Evolutionary conservation across 2,329 filamentous ascomycete genomes (phyloP), one percentile per base, ranked within the genome.

Genomic region (Venturia pyrina): DNA sequence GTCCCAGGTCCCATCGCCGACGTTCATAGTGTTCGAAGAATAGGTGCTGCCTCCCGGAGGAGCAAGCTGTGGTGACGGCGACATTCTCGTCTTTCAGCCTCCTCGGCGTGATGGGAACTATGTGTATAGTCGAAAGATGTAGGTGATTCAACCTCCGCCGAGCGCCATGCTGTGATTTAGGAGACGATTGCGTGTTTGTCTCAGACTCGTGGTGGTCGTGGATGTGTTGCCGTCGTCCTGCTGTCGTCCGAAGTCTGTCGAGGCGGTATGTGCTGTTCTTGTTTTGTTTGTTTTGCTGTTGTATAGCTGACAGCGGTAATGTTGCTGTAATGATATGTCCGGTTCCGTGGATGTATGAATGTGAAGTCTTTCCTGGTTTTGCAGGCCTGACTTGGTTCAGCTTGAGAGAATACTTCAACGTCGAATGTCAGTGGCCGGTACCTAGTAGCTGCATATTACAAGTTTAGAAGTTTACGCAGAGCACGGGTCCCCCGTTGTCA

Each of bases 1-100:
- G 72, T 93, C 88, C 90, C 90, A 95, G 43, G 90, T 93, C 28
- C 90, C 90, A 74, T 93, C 90, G 68, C 90, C 90, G 19, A 93
- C 89, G 65, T 80, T 82, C 82, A 93, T 81, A n/a, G 87, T 90
- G 72, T 87, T 82, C 63, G 89, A 91, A 70, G 83, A 82, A 77
- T 93, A 93, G 69, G 82, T 85, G 74, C 86, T 88, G 76, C 86
- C 86, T 73, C 90, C 90, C 62, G 90, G 83, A 69, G 88, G 82
- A 69, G 88, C 63, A 21, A 65, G 63, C 48, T 53, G 44, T 48
- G 48, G 44, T 24, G 50, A 43, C 3, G 53, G 24, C 48, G 53
- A 37, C 48, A 43, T 65, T 60, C 24, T 56, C 24, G 62, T 46
- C 15, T 13, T 8, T 62, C 37, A 43, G 60, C 28, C 53, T 28